Conservation (phyloP, 208 protist species). For the Tetramitus jugosus region DNA sequence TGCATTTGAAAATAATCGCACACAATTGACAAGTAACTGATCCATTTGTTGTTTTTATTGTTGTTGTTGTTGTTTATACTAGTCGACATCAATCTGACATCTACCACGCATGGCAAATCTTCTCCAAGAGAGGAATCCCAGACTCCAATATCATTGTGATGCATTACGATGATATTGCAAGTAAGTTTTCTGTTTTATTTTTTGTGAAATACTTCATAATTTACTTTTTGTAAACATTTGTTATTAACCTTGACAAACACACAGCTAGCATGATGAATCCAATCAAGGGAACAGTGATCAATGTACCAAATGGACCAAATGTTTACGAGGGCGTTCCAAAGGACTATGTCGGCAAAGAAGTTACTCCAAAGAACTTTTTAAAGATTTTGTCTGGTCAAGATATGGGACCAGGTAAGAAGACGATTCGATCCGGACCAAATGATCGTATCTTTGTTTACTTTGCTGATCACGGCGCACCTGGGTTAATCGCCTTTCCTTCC, state of each 20-base stretch:
- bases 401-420: constrained; percentile 25
- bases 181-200: no score
- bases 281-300: constrained; percentile 38
- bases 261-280: constrained; percentile 36
- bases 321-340: constrained; percentile 33
- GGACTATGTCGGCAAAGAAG: constrained; percentile 32
- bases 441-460: constrained; percentile 44
- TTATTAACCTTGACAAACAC: no score
- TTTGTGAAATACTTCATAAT: no score
- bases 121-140: constrained; percentile 29
- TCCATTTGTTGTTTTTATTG: no score
- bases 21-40: no score
- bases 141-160: constrained; percentile 39
- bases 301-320: constrained; percentile 29
- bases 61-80: no score
- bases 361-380: constrained; percentile 36
- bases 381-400: constrained; percentile 33
- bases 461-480: constrained; percentile 41
- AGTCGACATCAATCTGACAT: not conserved
- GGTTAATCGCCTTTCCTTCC: constrained; percentile 32
- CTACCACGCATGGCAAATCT: constrained; percentile 40
- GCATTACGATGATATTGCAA: constrained; percentile 43
- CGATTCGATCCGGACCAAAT: constrained; percentile 21
- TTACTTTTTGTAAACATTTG: no score
- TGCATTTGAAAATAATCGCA: no score